phyloP scores from a whole-genome alignment of 371 early-diverging fungal species.

The Vairimorpha ceranae region DNA sequence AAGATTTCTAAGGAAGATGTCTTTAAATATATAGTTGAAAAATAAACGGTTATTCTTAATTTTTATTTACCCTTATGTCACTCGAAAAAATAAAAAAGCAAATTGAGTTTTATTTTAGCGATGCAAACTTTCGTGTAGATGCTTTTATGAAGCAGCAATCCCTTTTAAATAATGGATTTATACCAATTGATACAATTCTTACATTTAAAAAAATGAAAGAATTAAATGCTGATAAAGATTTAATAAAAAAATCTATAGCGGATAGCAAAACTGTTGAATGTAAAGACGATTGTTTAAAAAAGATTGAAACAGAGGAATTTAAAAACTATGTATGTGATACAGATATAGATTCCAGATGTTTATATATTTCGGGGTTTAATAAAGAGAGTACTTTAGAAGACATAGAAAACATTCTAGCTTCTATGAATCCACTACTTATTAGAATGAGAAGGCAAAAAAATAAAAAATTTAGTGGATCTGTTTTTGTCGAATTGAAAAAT shows the following conservation, averaged over 20 bases:
- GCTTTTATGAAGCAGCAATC: slow-evolving; percentile 54
- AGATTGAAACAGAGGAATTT: slow-evolving; percentile 52
- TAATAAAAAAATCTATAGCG: slow-evolving; percentile 44
- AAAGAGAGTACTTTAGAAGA: slow-evolving; percentile 49
- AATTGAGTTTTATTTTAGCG: slow-evolving; percentile 63
- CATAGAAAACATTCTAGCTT: slow-evolving; percentile 41
- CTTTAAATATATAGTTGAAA: slow-evolving; percentile 49
- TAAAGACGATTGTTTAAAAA: slow-evolving; percentile 46
- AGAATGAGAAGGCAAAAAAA: slow-evolving; percentile 52
- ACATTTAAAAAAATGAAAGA: slow-evolving; percentile 55
- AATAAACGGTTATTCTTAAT: not conserved
- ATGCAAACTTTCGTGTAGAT: slow-evolving; percentile 61
- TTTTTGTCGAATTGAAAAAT: slow-evolving; percentile 54
- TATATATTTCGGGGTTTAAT: slow-evolving; percentile 50
- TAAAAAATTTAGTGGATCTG: slow-evolving; percentile 56
- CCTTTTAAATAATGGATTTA: slow-evolving; percentile 44
- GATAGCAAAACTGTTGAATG: slow-evolving; percentile 46
- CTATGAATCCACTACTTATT: slow-evolving; percentile 38
- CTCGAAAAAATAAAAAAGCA: slow-evolving; percentile 54
- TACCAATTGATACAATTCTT: slow-evolving; percentile 48
- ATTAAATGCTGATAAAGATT: slow-evolving; percentile 40
- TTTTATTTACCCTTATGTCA: slow-evolving; percentile 6
- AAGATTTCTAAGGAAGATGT: slow-evolving; percentile 45
- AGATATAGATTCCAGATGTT: slow-evolving; percentile 19
- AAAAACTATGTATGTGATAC: slow-evolving; percentile 42